A percentile compares a stretch with the other conserved stretches of the same genome.
Evolutionary conservation across 164 flowering plant species (phyloP).

Genomic region (Annona cherimola): DNA sequence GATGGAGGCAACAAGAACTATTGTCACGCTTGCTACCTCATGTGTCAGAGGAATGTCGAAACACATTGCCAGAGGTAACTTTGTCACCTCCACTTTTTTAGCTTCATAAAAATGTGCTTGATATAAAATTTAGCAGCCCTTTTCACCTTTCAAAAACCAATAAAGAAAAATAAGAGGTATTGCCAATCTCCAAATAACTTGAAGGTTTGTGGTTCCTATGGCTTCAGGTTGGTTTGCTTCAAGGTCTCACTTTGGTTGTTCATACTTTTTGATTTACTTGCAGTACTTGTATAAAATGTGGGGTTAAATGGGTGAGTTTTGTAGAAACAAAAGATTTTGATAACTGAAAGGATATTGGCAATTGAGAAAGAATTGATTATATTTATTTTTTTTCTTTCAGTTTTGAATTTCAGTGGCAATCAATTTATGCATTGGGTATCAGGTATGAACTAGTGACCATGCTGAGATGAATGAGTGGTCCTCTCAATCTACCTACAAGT

Average conservation of each 20-base stretch:
- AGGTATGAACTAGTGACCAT: neutral
- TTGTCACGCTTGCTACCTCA: slow-evolving; percentile 54
- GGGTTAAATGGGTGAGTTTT: neutral
- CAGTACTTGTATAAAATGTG: neutral
- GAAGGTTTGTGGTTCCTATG: neutral
- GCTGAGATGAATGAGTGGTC: neutral
- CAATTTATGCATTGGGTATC: neutral
- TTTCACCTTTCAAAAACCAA: neutral
- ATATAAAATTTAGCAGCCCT: neutral
- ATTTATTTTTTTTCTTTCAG: too few relatives aligned
- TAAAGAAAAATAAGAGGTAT: too few relatives aligned
- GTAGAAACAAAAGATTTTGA: neutral
- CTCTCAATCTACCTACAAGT: neutral
- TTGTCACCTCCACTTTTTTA: too few relatives aligned
- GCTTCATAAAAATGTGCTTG: neutral
- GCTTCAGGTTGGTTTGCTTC: neutral
- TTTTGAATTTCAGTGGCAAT: neutral
- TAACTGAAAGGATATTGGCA: too few relatives aligned
- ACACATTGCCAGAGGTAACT: slow-evolving; percentile 57
- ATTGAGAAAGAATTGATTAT: neutral
- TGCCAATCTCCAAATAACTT: neutral
- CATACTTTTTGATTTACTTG: neutral
- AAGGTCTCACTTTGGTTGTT: neutral
- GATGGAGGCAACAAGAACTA: slow-evolving; percentile 75
- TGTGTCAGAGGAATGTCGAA: slow-evolving; percentile 42